Evolutionary conservation across 352 stramenopile species (phyloP), one percentile per base, ranked within the genome.

Genomic region (Phytophthora foliorum): DNA sequence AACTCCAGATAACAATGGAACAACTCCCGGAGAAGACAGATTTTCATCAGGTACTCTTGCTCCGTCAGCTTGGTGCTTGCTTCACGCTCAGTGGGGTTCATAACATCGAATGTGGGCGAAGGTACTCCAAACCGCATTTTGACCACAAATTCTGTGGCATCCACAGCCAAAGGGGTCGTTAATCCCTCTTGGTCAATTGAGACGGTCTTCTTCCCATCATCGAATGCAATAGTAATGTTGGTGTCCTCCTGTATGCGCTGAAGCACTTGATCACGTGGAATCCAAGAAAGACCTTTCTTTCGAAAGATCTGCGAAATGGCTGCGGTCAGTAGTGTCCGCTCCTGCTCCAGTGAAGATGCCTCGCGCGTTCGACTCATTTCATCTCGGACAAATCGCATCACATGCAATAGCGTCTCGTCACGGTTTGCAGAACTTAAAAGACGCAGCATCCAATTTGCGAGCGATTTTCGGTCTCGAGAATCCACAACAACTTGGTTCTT

Each of bases 391-490:
- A 94, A 78, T 11, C 69, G 69, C 57, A 93, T 74, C 21, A 91
- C 81, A 27, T 94, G 70, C n/a, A 90, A 39, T 10, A 91, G 62
- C 3, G 81, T 91, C 46, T 87, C 80, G 32, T 93, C 84, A 31
- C 69, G 86, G 55, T 81, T 76, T 24, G 82, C 68, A 8, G 81
- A 85, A 13, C 80, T 82, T n/a, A 94, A 62, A 7, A 94, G 67
- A 36, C 86, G 88, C 6, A 90, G 65, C 38, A 94, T 78, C 86
- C 84, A 93, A 29, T 74, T 81, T 13, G 86, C 71, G 8, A 93
- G 48, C 2, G 82, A 90, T 21, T 87, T 84, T 14, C 82, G 84
- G 32, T 94, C 84, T 17, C 74, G 66, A 42, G 67, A 69, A 45
- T 94, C 84, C 9, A 85, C 72, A 3, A 85, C 63, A 25, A 82